These are phyloP conservation scores for Cladophialophora psammophila DNA, from an alignment of 2,329 filamentous ascomycete species.

Conservation along the genomic window DNA sequence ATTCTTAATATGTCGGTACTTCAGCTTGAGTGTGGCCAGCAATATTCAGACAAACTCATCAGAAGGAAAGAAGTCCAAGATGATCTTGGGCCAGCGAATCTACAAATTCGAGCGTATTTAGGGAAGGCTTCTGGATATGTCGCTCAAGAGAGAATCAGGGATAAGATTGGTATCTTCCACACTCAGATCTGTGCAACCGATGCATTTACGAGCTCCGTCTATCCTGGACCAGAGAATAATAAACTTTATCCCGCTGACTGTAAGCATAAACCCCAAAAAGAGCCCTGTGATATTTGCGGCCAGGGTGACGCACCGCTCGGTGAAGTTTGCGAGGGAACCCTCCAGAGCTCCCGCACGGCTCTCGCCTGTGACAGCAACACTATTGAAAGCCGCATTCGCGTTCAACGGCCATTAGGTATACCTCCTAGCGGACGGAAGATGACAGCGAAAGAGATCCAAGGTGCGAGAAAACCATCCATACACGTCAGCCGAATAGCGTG, in stretches of 20 bases:
- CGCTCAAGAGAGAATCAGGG: neutral
- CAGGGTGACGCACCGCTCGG: neutral
- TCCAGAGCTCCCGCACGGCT: constrained; percentile 40
- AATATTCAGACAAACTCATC: neutral
- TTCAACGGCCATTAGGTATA: neutral
- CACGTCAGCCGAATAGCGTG: constrained; percentile 52
- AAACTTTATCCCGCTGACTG: constrained; percentile 44
- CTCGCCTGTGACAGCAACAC: constrained; percentile 41
- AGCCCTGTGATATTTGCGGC: constrained; percentile 9
- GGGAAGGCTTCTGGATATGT: constrained; percentile 33
- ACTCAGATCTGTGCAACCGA: neutral
- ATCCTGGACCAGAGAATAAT: constrained; percentile 43
- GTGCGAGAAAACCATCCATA: constrained; percentile 33
- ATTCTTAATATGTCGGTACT: constrained; percentile 37
- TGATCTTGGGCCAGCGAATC: neutral
- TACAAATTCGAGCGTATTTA: neutral
- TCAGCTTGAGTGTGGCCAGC: neutral
- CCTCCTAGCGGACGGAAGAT: neutral
- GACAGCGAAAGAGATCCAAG: neutral
- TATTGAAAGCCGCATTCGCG: neutral
- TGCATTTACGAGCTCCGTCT: constrained; percentile 27
- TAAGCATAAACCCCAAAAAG: constrained; percentile 41
- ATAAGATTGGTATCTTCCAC: constrained; percentile 4
- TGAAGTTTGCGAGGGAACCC: constrained; percentile 36
- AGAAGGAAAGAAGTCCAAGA: neutral